Percentiles rank a stretch among this genome's conserved stretches.
These are phyloP conservation scores for Monilinia laxa DNA, from an alignment of 2,329 filamentous ascomycete genomes.

Conservation along the genomic window DNA sequence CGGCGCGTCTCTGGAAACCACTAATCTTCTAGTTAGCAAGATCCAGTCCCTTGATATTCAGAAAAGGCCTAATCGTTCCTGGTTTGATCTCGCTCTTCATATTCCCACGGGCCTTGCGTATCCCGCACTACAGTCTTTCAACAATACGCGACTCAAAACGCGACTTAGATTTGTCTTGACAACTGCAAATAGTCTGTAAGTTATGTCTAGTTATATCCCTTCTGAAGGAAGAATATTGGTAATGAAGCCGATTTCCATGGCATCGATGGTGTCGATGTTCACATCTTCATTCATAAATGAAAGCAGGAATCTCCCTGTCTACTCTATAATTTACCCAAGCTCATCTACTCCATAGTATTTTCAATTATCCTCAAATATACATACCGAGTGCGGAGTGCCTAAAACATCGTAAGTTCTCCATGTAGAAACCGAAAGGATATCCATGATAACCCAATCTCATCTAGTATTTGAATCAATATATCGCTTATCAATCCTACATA, in stretches of 20 bases:
- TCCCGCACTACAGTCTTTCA: conserved; percentile 14
- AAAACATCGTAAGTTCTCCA: conserved; percentile 11
- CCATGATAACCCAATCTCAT: not conserved
- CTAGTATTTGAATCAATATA: conserved; percentile 3
- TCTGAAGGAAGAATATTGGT: conserved; percentile 24
- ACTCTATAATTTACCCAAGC: conserved; percentile 22
- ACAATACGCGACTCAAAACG: conserved; percentile 30
- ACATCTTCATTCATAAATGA: conserved; percentile 31
- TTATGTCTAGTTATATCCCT: conserved; percentile 28
- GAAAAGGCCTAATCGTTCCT: not conserved
- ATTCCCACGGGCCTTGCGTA: conserved; percentile 28
- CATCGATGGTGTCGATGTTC: conserved; percentile 7
- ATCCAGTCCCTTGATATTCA: not conserved
- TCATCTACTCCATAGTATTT: conserved; percentile 17
- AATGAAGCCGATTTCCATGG: conserved; percentile 23
- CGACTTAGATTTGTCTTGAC: conserved; percentile 29
- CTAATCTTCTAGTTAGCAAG: conserved; percentile 2
- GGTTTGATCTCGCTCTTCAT: conserved; percentile 24
- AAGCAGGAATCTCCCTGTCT: conserved; percentile 26
- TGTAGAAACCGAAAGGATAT: not conserved
- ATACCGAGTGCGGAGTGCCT: conserved; percentile 1
- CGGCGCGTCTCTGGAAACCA: conserved; percentile 8
- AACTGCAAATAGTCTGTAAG: conserved; percentile 32
- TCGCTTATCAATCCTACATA: not conserved
- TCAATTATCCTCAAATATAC: not conserved